phyloP scores from a whole-genome alignment of 2,329 filamentous ascomycete genomes.

The Sclerotinia trifoliorum region DNA sequence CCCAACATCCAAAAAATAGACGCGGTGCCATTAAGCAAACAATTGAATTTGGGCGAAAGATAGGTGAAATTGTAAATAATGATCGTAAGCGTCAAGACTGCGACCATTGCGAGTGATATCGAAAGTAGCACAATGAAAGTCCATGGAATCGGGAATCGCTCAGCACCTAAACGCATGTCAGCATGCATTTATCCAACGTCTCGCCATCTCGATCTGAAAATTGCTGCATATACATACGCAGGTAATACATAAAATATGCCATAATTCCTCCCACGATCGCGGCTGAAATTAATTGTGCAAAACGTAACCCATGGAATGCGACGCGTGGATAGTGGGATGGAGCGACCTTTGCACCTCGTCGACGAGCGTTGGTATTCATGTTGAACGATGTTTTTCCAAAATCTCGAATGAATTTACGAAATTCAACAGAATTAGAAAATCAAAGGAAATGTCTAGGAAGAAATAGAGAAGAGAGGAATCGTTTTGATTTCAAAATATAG shows the following conservation, averaged over 20 bases:
- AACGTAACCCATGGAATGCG: conserved; percentile 35
- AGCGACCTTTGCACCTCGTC: conserved; percentile 25
- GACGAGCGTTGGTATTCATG: conserved; percentile 19
- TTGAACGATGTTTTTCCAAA: neutral
- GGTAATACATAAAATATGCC: conserved; percentile 37
- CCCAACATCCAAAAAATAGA: conserved; percentile 34
- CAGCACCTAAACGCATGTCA: conserved; percentile 25
- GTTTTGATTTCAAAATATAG: conserved; percentile 18
- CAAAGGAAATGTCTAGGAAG: neutral
- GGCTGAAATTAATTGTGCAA: conserved; percentile 32
- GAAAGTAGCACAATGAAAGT: conserved; percentile 36
- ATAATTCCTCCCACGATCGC: conserved; percentile 35
- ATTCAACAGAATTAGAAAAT: neutral
- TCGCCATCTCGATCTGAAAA: neutral
- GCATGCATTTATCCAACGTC: neutral
- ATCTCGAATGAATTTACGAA: neutral
- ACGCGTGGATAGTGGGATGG: conserved; percentile 37
- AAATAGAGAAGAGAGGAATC: neutral
- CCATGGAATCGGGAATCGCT: conserved; percentile 34
- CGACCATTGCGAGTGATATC: conserved; percentile 33
- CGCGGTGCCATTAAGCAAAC: conserved; percentile 32
- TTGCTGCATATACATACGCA: conserved; percentile 28
- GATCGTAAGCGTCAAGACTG: conserved; percentile 33
- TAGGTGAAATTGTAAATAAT: conserved; percentile 38
- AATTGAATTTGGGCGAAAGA: conserved; percentile 36